Evolutionary conservation across 345 rosid species (phyloP).

Genomic region (Stellera chamaejasme): DNA sequence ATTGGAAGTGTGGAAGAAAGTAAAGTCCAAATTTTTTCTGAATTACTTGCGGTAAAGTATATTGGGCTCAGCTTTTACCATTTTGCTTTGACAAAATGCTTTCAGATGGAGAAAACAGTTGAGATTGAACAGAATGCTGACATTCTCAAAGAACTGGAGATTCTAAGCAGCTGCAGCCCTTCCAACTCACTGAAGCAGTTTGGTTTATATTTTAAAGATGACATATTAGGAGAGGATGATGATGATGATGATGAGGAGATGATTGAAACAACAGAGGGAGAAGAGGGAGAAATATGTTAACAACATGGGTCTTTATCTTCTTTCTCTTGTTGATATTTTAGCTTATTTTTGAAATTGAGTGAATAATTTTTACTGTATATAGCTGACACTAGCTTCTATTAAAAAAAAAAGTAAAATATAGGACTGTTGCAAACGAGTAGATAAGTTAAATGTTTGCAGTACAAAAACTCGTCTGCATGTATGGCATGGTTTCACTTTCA

Average conservation of each 20-base stretch:
- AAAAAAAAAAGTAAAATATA: no score
- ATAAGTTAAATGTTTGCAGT: no score
- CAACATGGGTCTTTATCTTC: no score
- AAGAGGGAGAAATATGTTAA: slow-evolving; percentile 72
- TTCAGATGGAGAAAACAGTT: slow-evolving; percentile 55
- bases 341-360: no score
- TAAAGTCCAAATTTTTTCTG: no score
- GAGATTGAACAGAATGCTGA: slow-evolving; percentile 38
- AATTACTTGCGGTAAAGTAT: not conserved
- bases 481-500: no score
- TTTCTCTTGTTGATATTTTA: no score
- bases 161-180: slow-evolving; percentile 37
- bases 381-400: no score
- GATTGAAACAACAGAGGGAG: slow-evolving; percentile 27
- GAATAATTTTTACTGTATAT: no score
- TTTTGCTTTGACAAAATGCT: not conserved
- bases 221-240: slow-evolving; percentile 27
- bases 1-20: no score
- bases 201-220: slow-evolving; percentile 57
- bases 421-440: no score
- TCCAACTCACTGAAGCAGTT: slow-evolving; percentile 39
- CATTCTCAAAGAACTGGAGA: slow-evolving; percentile 45
- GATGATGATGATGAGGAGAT: slow-evolving; percentile 35
- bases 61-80: not conserved
- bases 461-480: no score